A percentile compares a stretch with the other conserved stretches of the same genome.
These are phyloP conservation scores for Phytopythium helicoides DNA, from an alignment of 352 stramenopile species.

Conservation along the genomic window DNA sequence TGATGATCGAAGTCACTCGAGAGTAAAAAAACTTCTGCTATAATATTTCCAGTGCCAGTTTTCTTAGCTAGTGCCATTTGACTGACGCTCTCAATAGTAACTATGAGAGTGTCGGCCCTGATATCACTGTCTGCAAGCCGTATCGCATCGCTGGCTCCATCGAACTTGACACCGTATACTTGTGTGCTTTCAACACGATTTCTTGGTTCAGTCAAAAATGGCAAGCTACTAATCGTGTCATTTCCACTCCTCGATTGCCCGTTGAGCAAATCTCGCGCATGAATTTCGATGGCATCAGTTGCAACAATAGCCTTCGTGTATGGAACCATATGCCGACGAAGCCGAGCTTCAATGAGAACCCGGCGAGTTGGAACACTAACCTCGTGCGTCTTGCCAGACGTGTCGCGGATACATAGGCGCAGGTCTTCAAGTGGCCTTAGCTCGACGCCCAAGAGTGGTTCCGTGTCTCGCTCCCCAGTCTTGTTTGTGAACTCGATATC, in stretches of 20 bases:
- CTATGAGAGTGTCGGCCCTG: conserved; percentile 38
- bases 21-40: conserved; percentile 40
- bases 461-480: conserved; percentile 14
- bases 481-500: conserved; percentile 26
- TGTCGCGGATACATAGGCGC: conserved; percentile 34
- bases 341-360: conserved; percentile 39
- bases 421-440: conserved; percentile 48
- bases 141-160: conserved; percentile 12
- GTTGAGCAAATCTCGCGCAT: neutral
- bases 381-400: conserved; percentile 26
- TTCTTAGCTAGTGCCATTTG: conserved; percentile 43
- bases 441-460: conserved; percentile 32
- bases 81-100: conserved; percentile 48
- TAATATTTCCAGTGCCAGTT: conserved; percentile 20
- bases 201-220: no score
- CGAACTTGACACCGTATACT: conserved; percentile 16
- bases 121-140: conserved; percentile 32
- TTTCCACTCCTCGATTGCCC: no score
- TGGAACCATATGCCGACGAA: conserved; percentile 41
- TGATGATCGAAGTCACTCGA: conserved; percentile 49
- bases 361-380: conserved; percentile 40
- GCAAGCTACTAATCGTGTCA: no score
- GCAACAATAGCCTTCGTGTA: conserved; percentile 28
- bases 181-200: neutral
- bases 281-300: conserved; percentile 6